Evolutionary conservation across 2,329 filamentous ascomycete species (phyloP).

Genomic region (Diaporthe ilicicola): DNA sequence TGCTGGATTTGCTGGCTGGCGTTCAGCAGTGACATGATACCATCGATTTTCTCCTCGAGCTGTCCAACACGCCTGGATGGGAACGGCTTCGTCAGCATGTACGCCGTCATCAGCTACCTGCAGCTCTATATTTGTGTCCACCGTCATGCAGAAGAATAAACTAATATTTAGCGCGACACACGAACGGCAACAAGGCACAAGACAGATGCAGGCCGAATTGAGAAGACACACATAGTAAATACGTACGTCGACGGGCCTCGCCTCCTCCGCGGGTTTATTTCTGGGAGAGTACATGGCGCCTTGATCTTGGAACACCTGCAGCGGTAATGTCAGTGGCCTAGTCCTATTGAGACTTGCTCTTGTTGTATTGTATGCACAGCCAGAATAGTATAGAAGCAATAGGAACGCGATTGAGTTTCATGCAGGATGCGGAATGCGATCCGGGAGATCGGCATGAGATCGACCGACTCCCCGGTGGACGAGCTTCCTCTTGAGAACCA

Average conservation of each 20-base stretch:
- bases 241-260: constrained; percentile 48
- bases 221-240: background rate
- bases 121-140: background rate
- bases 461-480: constrained; percentile 9
- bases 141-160: background rate
- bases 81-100: background rate
- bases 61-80: constrained; percentile 46
- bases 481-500: background rate
- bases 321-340: background rate
- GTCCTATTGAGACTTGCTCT: no score
- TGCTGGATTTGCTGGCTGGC: constrained; percentile 41
- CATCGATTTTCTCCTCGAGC: constrained; percentile 51
- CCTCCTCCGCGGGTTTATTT: constrained; percentile 44
- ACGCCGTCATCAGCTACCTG: background rate
- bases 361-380: background rate
- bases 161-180: no score
- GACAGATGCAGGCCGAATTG: background rate
- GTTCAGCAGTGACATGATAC: constrained; percentile 48
- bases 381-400: background rate
- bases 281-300: constrained; percentile 45
- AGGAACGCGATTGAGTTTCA: background rate
- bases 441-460: constrained; percentile 18
- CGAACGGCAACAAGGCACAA: background rate
- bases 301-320: constrained; percentile 46
- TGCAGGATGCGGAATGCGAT: background rate